A percentile compares a stretch with the other conserved stretches of the same genome.
phyloP scores from a whole-genome alignment of 441 rosid species.

The Hura crepitans region DNA sequence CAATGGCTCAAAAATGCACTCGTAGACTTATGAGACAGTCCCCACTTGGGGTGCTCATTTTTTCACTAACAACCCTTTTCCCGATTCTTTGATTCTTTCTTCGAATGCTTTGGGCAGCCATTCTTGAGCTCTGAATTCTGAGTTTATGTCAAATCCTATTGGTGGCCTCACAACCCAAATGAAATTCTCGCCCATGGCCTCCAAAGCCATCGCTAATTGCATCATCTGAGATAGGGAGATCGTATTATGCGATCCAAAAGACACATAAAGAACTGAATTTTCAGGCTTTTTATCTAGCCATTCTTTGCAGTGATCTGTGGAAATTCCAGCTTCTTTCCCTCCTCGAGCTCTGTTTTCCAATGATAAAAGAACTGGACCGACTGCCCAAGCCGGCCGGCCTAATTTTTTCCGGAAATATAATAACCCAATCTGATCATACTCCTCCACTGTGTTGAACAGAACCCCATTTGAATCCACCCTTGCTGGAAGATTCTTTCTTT shows the following conservation, averaged over 20 bases:
- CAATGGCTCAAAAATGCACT: constrained; percentile 66
- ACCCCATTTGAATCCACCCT: constrained; percentile 55
- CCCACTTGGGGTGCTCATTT: constrained; percentile 73
- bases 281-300: constrained; percentile 55
- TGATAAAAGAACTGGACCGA: constrained; percentile 49
- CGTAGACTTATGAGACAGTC: constrained; percentile 49
- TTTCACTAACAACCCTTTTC: constrained; percentile 45
- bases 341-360: constrained; percentile 22
- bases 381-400: constrained; percentile 46
- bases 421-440: constrained; percentile 48
- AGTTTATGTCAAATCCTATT: constrained; percentile 46
- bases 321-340: constrained; percentile 18
- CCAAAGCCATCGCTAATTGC: constrained; percentile 56
- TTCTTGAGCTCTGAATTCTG: constrained; percentile 38
- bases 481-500: constrained; percentile 36
- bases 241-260: constrained; percentile 63
- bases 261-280: constrained; percentile 47
- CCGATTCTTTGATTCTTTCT: constrained; percentile 32
- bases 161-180: constrained; percentile 82
- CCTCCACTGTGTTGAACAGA: constrained; percentile 52
- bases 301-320: constrained; percentile 31
- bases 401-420: constrained; percentile 45
- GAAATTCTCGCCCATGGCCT: constrained; percentile 47
- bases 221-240: constrained; percentile 50
- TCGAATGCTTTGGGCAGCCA: constrained; percentile 56